Evolutionary conservation across 2,329 filamentous ascomycete genomes (phyloP).

Genomic region (Diplodia scrobiculata): DNA sequence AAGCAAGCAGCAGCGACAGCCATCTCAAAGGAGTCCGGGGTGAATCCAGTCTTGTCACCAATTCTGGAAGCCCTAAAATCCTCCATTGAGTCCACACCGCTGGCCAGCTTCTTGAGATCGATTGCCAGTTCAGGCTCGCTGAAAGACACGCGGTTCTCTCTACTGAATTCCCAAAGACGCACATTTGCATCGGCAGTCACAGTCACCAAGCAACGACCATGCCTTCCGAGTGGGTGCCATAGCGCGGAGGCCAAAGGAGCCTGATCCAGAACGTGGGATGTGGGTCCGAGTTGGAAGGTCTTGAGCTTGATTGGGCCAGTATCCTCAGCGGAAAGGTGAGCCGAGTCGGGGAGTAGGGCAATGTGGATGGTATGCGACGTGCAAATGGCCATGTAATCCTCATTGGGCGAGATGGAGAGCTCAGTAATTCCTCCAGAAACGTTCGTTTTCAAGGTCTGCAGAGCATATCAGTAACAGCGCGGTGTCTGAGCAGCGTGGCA

Average conservation of each 20-base stretch:
- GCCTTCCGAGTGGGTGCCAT: conserved; percentile 90
- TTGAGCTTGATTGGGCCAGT: conserved; percentile 72
- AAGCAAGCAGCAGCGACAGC: conserved; percentile 90
- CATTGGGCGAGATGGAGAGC: conserved; percentile 78
- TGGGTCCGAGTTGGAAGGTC: conserved; percentile 88
- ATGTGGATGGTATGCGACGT: conserved; percentile 88
- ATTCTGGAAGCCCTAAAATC: conserved; percentile 78
- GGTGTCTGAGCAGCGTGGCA: background rate
- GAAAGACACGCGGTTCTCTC: conserved; percentile 83
- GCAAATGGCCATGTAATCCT: conserved; percentile 79
- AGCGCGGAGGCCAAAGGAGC: conserved; percentile 76
- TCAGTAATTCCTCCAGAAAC: conserved; percentile 82
- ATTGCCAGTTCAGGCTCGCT: conserved; percentile 80
- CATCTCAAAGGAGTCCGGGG: conserved; percentile 88
- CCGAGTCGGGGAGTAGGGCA: conserved; percentile 77
- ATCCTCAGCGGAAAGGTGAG: conserved; percentile 72
- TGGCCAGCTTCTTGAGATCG: conserved; percentile 84
- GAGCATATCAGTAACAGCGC: background rate
- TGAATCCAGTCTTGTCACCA: conserved; percentile 77
- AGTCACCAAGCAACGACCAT: conserved; percentile 80
- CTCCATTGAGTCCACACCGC: conserved; percentile 78
- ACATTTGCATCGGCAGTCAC: conserved; percentile 86
- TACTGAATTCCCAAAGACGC: conserved; percentile 84
- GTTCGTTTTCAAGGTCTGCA: conserved; percentile 72
- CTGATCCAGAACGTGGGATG: conserved; percentile 84